Conservation (phyloP, 352 stramenopile genomes). For the Phytophthora tentaculata region DNA sequence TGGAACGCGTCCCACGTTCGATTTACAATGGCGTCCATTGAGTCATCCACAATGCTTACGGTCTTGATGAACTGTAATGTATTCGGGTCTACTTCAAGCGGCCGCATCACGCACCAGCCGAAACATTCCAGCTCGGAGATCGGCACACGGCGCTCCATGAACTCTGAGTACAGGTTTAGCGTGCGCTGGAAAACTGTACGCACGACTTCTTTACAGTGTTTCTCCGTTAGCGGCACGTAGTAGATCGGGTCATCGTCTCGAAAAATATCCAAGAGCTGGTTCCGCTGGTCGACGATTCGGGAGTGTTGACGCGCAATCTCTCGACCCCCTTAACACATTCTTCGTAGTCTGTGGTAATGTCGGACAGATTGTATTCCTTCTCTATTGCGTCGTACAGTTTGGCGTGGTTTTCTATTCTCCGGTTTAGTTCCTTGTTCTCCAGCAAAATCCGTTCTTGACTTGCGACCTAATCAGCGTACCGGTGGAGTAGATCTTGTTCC, state of each 20-base stretch:
- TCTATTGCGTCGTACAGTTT: slow-evolving; percentile 34
- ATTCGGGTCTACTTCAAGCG: slow-evolving; percentile 27
- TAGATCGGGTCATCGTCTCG: slow-evolving; percentile 47
- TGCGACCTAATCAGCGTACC: slow-evolving; percentile 37
- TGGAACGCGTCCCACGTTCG: slow-evolving; percentile 51
- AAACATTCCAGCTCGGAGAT: slow-evolving; percentile 45
- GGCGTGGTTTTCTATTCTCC: slow-evolving; percentile 40
- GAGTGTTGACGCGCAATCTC: not conserved
- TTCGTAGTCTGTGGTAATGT: slow-evolving; percentile 10
- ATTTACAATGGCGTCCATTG: slow-evolving; percentile 50
- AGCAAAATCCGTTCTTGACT: slow-evolving; percentile 41
- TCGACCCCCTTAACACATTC: slow-evolving; percentile 13
- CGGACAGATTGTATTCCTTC: slow-evolving; percentile 30
- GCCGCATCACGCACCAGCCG: slow-evolving; percentile 44
- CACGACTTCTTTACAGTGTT: slow-evolving; percentile 38
- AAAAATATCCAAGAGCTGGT: slow-evolving; percentile 45
- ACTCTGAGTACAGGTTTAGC: slow-evolving; percentile 42
- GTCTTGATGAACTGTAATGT: slow-evolving; percentile 55
- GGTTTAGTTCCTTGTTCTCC: slow-evolving; percentile 47
- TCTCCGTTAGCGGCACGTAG: slow-evolving; percentile 37
- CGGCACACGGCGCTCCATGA: slow-evolving; percentile 35
- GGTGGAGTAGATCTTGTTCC: slow-evolving; percentile 24
- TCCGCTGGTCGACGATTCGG: slow-evolving; percentile 5
- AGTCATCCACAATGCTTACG: slow-evolving; percentile 36
- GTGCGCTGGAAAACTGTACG: slow-evolving; percentile 43